Evolutionary conservation across 108 stramenopile genomes (phyloP), one percentile per base, ranked within the genome.

Genomic region (Stephanodiscus minutulus): DNA sequence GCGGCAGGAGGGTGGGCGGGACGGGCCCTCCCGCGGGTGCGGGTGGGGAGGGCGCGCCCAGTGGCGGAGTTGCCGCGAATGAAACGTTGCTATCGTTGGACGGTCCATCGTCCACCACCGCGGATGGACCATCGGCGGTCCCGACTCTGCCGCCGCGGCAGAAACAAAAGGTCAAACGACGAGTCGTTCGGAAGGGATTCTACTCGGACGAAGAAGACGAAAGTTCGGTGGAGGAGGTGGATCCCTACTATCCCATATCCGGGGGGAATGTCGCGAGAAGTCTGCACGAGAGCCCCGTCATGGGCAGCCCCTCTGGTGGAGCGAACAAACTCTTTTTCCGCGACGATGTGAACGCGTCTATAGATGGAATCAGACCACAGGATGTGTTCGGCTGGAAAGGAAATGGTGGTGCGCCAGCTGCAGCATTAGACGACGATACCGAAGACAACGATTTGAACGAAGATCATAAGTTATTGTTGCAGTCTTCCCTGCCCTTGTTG

Each of bases 121-220:
- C 61, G 6, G 55, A 78, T 39, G 68, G 67, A 18, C 46, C 20
- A 37, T 24, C 61, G 9, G 31, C 64, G 35, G 48, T 71, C 46
- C n/a, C 50, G 13, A 31, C 59, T 18, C 70, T 28, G 21, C 73
- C 83, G 31, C 70, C 68, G 21, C 69, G 53, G 2, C 67, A 49
- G 63, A 66, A 71, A 35, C 44, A 70, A 15, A 87, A 83, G 67
- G 67, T 86, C 39, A 94, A 87, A 64, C 86, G 94, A 17, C 86
- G 92, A 7, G 94, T 92, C 24, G 91, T 96, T 39, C 86, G 90
- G 36, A 95, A 95, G 68, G 97, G 92, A 48, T 99, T 99, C 70
- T 99, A 99, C 86, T 94, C 92, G 22, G 95, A 96, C 64, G 98
- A 99, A 77, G 97, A 98, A 83, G 98, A 98, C 72, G 94, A 92